Evolutionary conservation across 2,329 filamentous ascomycete genomes (phyloP), one percentile per base, ranked within the genome.

Genomic region (Fusarium ambrosium): DNA sequence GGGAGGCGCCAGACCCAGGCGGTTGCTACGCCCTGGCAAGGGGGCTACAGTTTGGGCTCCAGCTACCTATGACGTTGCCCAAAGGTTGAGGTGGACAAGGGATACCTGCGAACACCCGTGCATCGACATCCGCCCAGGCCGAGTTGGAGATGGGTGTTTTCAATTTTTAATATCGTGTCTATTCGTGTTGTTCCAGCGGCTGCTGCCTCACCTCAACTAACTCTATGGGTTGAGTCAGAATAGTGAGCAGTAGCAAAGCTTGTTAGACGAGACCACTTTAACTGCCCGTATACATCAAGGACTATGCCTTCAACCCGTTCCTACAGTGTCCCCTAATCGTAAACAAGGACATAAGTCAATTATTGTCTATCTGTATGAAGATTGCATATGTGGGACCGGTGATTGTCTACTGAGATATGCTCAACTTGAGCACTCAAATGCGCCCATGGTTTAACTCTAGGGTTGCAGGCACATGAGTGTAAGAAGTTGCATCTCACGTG

Each of bases 81-180:
- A 39, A 41, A 27, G 22, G 20, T 37, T 16, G 53, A 36, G 45
- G 8, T 34, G n/a, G 34, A 41, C 60, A 62, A 62, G 60, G 60
- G 34, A 62, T 62, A 45, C n/a, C 41, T 51, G 60, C 60, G 20
- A 62, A 51, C 60, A 62, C 60, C 43, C 32, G 24, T 29, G 29
- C 29, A 27, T 32, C 43, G 53, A 10, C 32, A 27, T 37, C 20
- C 5, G n/a, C 32, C 48, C 11, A 18, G 34, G 39, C 13, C 16
- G 22, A 16, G 22, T 14, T 16, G 9, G n/a, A n/a, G 8, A 24
- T 48, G 27, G 29, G 9, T 32, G 37, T 24, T 14, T 41, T 51
- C 2, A 9, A 10, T n/a, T 51, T 29, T n/a, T 51, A 3, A 18
- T 51, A 29, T 29, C 2, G 45, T 22, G 32, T 36, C 27, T 56